Conservation (phyloP, 2,329 filamentous ascomycete genomes). For the Cercospora sojina region DNA sequence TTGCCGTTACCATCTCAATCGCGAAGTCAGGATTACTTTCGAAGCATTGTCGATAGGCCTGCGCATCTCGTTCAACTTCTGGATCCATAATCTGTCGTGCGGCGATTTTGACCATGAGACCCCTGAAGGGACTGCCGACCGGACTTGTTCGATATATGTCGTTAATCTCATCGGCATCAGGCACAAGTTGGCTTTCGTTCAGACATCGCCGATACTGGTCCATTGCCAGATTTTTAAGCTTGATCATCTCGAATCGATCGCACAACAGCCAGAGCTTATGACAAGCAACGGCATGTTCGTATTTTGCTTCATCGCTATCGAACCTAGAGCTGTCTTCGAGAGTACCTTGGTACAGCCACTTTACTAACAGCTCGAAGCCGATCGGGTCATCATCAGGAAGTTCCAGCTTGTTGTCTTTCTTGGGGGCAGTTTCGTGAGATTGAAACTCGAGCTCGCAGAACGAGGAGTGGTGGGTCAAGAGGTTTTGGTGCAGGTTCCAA, state of each 20-base stretch:
- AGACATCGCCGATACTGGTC: constrained; percentile 55
- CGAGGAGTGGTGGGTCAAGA: constrained; percentile 55
- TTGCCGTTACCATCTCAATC: constrained; percentile 54
- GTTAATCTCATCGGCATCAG: constrained; percentile 56
- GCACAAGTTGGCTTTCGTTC: constrained; percentile 52
- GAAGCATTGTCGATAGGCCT: constrained; percentile 53
- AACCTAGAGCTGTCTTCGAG: constrained; percentile 52
- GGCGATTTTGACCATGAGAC: constrained; percentile 54
- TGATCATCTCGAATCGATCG: constrained; percentile 51
- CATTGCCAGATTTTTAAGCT: constrained; percentile 55
- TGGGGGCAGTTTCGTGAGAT: constrained; percentile 39
- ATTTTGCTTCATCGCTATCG: constrained; percentile 48
- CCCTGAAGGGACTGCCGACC: constrained; percentile 49
- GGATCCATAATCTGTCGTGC: constrained; percentile 59
- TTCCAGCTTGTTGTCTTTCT: constrained; percentile 45
- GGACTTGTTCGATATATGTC: constrained; percentile 53
- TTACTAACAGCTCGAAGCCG: constrained; percentile 56
- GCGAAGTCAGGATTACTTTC: constrained; percentile 53
- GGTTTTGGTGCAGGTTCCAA: constrained; percentile 54
- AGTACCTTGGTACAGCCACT: constrained; percentile 57
- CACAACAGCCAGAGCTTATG: constrained; percentile 56
- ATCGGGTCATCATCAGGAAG: constrained; percentile 51
- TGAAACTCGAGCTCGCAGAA: constrained; percentile 43
- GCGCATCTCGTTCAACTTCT: constrained; percentile 49
- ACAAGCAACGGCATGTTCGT: constrained; percentile 55